phyloP scores from a whole-genome alignment of 2,329 filamentous ascomycete genomes.

The Pestalotiopsis sp. region DNA sequence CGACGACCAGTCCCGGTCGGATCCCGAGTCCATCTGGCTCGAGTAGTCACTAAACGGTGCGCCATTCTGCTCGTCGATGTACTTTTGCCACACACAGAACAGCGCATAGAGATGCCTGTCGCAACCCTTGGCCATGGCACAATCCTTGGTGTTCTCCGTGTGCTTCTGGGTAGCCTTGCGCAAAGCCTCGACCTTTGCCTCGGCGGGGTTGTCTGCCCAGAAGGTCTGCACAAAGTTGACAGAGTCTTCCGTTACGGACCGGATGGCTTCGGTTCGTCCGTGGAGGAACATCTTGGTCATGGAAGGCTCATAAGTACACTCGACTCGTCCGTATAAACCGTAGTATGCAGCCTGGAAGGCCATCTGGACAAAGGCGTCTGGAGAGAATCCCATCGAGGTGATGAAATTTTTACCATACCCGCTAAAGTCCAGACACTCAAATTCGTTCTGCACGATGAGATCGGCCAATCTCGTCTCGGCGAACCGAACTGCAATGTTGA shows the following conservation, averaged over 20 bases:
- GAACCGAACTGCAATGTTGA: slow-evolving; percentile 89
- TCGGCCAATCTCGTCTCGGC: slow-evolving; percentile 94
- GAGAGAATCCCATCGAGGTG: slow-evolving; percentile 94
- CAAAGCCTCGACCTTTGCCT: slow-evolving; percentile 84
- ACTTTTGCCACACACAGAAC: slow-evolving; percentile 92
- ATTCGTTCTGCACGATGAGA: slow-evolving; percentile 95
- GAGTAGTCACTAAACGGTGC: slow-evolving; percentile 63
- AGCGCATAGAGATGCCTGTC: slow-evolving; percentile 93
- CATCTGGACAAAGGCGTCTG: slow-evolving; percentile 98
- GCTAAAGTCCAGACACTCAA: slow-evolving; percentile 85
- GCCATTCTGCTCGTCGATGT: slow-evolving; percentile 72
- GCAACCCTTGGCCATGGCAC: slow-evolving; percentile 86
- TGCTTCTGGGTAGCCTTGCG: slow-evolving; percentile 84
- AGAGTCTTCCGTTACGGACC: slow-evolving; percentile 80
- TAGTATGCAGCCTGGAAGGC: slow-evolving; percentile 98
- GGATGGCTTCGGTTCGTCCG: slow-evolving; percentile 91
- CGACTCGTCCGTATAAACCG: slow-evolving; percentile 88
- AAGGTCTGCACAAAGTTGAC: slow-evolving; percentile 91
- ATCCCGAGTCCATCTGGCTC: slow-evolving; percentile 57
- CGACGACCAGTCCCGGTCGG: slow-evolving; percentile 47
- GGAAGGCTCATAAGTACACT: slow-evolving; percentile 95
- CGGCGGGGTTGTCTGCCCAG: slow-evolving; percentile 86
- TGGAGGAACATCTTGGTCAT: slow-evolving; percentile 97
- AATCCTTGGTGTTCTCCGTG: slow-evolving; percentile 77
- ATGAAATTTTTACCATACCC: slow-evolving; percentile 98